phyloP scores from a whole-genome alignment of 306 rosid species.

The Psophocarpus tetragonolobus region DNA sequence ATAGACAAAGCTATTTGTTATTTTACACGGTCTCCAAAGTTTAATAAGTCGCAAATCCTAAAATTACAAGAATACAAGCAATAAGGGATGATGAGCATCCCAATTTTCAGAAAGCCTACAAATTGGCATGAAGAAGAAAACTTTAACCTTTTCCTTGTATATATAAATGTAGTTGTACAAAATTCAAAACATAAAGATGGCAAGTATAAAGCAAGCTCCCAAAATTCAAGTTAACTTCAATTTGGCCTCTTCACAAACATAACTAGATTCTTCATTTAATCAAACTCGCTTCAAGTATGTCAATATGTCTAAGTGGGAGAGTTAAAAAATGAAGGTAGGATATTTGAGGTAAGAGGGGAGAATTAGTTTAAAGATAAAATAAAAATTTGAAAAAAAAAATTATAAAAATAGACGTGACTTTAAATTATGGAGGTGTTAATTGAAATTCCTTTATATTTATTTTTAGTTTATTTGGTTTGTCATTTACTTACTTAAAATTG shows the following conservation, averaged over 20 bases:
- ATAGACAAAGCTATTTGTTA: conserved; percentile 31
- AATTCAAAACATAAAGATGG: conserved; percentile 27
- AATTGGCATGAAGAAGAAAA: conserved; percentile 4
- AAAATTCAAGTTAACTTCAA: conserved; percentile 27
- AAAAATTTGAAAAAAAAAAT: too few relatives aligned
- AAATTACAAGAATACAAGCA: conserved; percentile 38
- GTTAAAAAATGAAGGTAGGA: too few relatives aligned
- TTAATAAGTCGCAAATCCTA: conserved; percentile 36
- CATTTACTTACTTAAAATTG: too few relatives aligned
- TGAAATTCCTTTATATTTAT: too few relatives aligned
- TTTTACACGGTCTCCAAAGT: conserved; percentile 31
- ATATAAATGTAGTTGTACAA: conserved; percentile 32
- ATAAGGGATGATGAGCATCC: conserved; percentile 30
- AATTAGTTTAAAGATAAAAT: too few relatives aligned
- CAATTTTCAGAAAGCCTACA: conserved; percentile 19
- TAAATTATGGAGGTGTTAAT: too few relatives aligned
- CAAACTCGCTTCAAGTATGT: conserved; percentile 67
- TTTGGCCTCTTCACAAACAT: conserved; percentile 24
- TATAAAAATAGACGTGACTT: too few relatives aligned
- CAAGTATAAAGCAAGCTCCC: conserved; percentile 23
- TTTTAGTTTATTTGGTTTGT: too few relatives aligned
- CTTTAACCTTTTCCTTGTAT: conserved; percentile 23
- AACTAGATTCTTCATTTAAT: not conserved
- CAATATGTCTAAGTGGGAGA: conserved; percentile 71
- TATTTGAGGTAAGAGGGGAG: too few relatives aligned